Base-by-base conservation (phyloP, 176 grass and related monocot species). In the Avena insularis region DNA sequence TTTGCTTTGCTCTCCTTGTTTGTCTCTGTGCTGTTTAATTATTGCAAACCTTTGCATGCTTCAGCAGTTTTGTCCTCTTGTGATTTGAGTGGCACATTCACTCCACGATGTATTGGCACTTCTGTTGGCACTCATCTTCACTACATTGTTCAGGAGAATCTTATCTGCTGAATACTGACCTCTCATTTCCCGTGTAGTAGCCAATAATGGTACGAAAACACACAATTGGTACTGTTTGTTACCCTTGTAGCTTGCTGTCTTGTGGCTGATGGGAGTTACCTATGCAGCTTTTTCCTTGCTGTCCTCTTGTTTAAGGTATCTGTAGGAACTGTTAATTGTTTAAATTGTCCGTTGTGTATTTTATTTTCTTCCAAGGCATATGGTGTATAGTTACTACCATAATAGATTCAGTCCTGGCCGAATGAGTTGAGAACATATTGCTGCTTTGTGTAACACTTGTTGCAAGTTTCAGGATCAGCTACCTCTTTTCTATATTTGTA, bases 81-180 rank as follows among this genome's bases (percentile, higher is more conserved):
- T 65, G 83, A 54, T 77, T 65, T 64, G 84, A 29, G 35, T 29
- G 48, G 31, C 20, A 66, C 6, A 78, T 67, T 86, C 84, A 45
- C 68, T 45, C 20, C 27, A 8, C 6, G 20, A 73, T 73, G 82
- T 58, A 9, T 56, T 71, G n/a, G 47, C 64, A 55, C 25, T 77
- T 8, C 29, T 78, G 46, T 40, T 33, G 21, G 21, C 70, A 75
- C n/a, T 25, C 50, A 11, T 43, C 14, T 56, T 45, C 74, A 4
- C 62, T 83, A n/a, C 0, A 25, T 10, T 5, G 59, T 7, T 65
- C 20, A 14, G 83, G 46, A 36, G 60, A 36, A 67, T 78, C 73
- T 67, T 77, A 85, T 65, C 83, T 25, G 59, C 54, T 85, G 48
- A 50, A 78, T 67, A 78, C 31, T 20, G 60, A 67, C 83, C 29